A percentile compares a stretch with the other conserved stretches of the same genome.
Conservation (phyloP, 2,329 filamentous ascomycete species). For the Stagonosporopsis rhizophila region DNA sequence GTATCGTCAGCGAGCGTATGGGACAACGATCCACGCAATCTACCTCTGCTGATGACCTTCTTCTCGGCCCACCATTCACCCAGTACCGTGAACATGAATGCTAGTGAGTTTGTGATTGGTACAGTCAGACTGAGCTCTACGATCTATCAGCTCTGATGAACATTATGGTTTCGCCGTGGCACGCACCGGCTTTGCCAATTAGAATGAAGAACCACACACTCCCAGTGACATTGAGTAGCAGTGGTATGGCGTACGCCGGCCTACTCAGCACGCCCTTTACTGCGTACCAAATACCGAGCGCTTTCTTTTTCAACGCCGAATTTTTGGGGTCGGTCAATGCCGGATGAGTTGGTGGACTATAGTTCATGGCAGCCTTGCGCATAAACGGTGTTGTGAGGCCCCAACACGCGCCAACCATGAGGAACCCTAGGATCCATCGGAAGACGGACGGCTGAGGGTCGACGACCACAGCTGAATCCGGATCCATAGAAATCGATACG, state of each 20-base stretch:
- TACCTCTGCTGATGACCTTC: slow-evolving; percentile 85
- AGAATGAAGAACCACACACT: slow-evolving; percentile 97
- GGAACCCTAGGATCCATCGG: slow-evolving; percentile 87
- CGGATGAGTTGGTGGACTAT: slow-evolving; percentile 61
- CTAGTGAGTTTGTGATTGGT: slow-evolving; percentile 91
- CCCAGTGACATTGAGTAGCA: slow-evolving; percentile 88
- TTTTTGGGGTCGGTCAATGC: slow-evolving; percentile 47
- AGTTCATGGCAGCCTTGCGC: slow-evolving; percentile 79
- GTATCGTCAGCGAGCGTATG: slow-evolving; percentile 9
- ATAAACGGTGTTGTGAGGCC: slow-evolving; percentile 91
- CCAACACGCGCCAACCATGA: slow-evolving; percentile 91
- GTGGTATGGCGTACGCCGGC: slow-evolving; percentile 82
- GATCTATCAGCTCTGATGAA: slow-evolving; percentile 12
- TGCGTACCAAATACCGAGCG: slow-evolving; percentile 73
- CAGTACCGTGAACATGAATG: slow-evolving; percentile 93
- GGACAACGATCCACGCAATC: slow-evolving; percentile 37
- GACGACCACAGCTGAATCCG: slow-evolving; percentile 34
- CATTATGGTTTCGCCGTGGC: background rate
- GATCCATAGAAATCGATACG: slow-evolving; percentile 35
- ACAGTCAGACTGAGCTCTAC: slow-evolving; percentile 90
- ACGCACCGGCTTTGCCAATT: slow-evolving; percentile 87
- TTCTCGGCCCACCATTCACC: slow-evolving; percentile 95
- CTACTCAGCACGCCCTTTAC: slow-evolving; percentile 80
- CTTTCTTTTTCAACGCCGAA: slow-evolving; percentile 68
- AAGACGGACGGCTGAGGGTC: slow-evolving; percentile 59